phyloP scores from a whole-genome alignment of 2,329 filamentous ascomycete genomes.

The Aspergillus proliferans region DNA sequence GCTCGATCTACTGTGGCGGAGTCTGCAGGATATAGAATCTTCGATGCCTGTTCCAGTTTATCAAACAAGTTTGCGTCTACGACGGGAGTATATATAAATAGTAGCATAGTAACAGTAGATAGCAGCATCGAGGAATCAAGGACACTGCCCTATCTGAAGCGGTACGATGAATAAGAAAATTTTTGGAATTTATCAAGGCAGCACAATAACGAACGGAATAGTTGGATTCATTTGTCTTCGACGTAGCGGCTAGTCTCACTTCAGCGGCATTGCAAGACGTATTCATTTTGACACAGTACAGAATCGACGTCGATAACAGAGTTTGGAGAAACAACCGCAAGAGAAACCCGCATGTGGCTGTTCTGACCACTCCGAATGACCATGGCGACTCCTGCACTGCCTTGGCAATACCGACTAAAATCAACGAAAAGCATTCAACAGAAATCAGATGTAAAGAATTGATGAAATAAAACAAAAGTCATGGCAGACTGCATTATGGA shows the following conservation, averaged over 20 bases:
- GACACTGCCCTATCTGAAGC: background rate
- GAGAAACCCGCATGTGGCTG: background rate
- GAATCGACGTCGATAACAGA: background rate
- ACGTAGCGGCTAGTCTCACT: background rate
- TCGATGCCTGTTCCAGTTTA: background rate
- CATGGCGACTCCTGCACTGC: conserved; percentile 3
- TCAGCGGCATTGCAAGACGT: background rate
- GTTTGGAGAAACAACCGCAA: background rate
- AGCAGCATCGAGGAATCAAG: background rate
- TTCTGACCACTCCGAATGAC: background rate
- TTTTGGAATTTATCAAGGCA: background rate
- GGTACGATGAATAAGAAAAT: background rate
- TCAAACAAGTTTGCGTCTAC: too few species aligned
- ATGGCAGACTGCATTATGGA: conserved; percentile 9
- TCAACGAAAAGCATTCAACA: conserved; percentile 2
- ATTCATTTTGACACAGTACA: background rate
- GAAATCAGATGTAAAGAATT: conserved; percentile 6
- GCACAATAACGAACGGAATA: background rate
- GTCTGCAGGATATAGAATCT: background rate
- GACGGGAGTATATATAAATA: background rate
- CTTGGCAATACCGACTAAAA: conserved; percentile 8
- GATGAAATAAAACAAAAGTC: conserved; percentile 3
- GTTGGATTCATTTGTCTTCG: background rate
- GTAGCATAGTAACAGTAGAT: background rate
- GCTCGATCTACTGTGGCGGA: background rate